Evolutionary conservation across 208 protist genomes (phyloP).

Genomic region (Acanthamoeba rhysodes): DNA sequence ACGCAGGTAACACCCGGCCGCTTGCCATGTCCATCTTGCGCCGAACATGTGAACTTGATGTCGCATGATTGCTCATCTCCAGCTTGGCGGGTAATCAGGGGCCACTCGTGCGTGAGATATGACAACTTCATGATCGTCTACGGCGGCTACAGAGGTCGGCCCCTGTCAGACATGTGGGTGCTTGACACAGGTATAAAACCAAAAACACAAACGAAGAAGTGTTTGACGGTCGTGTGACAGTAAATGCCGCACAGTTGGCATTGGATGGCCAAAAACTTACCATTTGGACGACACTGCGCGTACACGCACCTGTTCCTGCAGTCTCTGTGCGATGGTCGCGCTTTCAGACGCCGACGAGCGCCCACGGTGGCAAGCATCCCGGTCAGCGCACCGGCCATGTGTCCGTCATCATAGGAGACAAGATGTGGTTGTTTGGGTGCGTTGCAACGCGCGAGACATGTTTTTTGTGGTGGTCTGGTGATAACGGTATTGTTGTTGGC

Average conservation of each 20-base stretch:
- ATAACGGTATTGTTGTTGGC: too few species aligned
- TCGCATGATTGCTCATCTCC: neutral
- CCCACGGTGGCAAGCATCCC: neutral
- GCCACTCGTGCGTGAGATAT: conserved; percentile 49
- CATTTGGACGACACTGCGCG: neutral
- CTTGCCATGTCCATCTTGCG: neutral
- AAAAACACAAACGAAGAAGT: neutral
- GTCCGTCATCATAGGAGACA: conserved; percentile 35
- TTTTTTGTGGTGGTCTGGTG: neutral
- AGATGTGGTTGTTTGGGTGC: conserved; percentile 67
- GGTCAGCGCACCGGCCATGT: conserved; percentile 6
- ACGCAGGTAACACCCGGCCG: neutral
- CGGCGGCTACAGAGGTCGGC: conserved; percentile 35
- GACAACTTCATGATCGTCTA: conserved; percentile 70
- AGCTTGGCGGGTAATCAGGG: neutral
- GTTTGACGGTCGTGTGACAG: neutral
- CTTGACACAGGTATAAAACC: conserved; percentile 27
- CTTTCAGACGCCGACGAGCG: neutral
- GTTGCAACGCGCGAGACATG: neutral
- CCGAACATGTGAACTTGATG: too few species aligned
- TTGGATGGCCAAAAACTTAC: neutral
- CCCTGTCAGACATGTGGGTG: conserved; percentile 71
- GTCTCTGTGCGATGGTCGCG: conserved; percentile 69
- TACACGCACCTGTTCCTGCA: neutral
- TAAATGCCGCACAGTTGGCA: too few species aligned